Evolutionary conservation across 495 filamentous ascomycete species (phyloP).

Genomic region (Cercophora samala): DNA sequence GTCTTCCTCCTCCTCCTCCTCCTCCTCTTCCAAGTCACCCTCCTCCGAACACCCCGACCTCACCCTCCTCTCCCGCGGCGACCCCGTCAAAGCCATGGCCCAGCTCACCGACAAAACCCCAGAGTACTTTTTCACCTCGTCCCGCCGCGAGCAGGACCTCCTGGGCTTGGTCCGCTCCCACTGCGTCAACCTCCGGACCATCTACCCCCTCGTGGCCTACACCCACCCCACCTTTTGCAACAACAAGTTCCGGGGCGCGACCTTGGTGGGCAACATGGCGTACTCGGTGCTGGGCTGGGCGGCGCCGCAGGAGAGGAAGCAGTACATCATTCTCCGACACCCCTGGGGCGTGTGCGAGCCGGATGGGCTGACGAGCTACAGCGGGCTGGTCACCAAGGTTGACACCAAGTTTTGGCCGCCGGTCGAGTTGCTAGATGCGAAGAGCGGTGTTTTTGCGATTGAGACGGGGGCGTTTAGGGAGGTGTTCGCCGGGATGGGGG

Average conservation of each 20-base stretch:
- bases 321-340: conserved; percentile 39
- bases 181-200: conserved; percentile 36
- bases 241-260: conserved; percentile 33
- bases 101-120: conserved; percentile 35
- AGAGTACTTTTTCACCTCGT: conserved; percentile 32
- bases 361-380: conserved; percentile 30
- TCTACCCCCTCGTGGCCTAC: conserved; percentile 33
- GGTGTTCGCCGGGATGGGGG: conserved; percentile 36
- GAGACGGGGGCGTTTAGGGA: conserved; percentile 36
- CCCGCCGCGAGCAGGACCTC: conserved; percentile 26
- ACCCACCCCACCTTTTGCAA: conserved; percentile 26
- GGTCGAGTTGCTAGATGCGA: conserved; percentile 27
- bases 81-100: conserved; percentile 40
- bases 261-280: conserved; percentile 39
- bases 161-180: conserved; percentile 31
- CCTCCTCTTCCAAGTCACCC: too few species aligned
- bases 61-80: conserved; percentile 33
- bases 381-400: conserved; percentile 31
- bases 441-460: conserved; percentile 32
- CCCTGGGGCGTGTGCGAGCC: conserved; percentile 40
- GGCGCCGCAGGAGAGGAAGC: conserved; percentile 30
- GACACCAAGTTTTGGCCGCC: conserved; percentile 38
- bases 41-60: conserved; percentile 31
- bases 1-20: conserved; percentile 10
- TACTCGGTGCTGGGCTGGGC: conserved; percentile 41